Base-by-base conservation (phyloP, 129 eudicot genomes). In the Calendula officinalis region DNA sequence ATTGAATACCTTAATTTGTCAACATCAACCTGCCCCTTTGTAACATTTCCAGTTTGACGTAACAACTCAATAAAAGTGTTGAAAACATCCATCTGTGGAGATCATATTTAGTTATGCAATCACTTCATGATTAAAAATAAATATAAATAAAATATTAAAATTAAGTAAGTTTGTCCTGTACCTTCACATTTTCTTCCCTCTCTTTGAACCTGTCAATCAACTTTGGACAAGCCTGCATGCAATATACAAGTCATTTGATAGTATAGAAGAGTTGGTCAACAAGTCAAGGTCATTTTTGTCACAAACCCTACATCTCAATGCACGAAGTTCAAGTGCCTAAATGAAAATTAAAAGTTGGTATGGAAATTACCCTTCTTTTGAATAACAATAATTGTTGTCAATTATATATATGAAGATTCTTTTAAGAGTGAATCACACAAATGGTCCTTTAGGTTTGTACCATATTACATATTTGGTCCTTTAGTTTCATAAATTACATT, bases 111-210 rank as follows among this genome's bases (percentile, higher is more conserved):
- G 67, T 12, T 46, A 72, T 11, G 16, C 49, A 55, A 66, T 6
- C 45, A 64, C 62, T 37, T 63, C 37, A 47, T 27, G 51, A 32
- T 27, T 38, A 51, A 49, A 14, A 45, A 51, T 51, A 33, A 5
- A 22, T 22, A 22, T 22, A 22, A 22, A 1, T 22, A 22, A 22
- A 22, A 22, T 22, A 22, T 2, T 22, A 22, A 22, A 22, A 22
- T 22, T 22, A 22, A 2, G 30, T 22, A 47, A 60, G 72, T 13
- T 51, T 32, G 30, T 41, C 42, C 39, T 70, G 57, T 67, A 92
- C 98, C 98, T 94, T 94, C 17, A 94, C 99, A 75, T 94, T 94
- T 69, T 94, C 99, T 77, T 94, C 99, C 78, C 99, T 85, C 73
- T 94, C 99, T 79, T 83, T 94, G 60, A 94, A 94, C 79, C 99